Percentiles rank a stretch among this genome's conserved stretches.
These are phyloP conservation scores for Ophiostoma ulmi DNA, from an alignment of 2,329 filamentous ascomycete genomes.

Conservation along the genomic window DNA sequence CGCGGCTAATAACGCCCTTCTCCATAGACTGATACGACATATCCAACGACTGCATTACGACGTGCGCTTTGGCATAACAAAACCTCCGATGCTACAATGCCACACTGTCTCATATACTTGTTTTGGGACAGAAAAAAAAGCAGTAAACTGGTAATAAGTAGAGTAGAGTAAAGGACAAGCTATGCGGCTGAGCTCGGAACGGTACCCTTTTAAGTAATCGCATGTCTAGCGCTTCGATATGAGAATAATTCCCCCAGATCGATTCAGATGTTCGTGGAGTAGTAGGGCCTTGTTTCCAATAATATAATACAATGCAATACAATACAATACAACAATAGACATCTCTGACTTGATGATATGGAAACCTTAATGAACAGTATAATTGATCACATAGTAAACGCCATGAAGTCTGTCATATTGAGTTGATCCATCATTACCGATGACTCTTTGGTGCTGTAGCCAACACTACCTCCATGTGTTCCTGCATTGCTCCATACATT, in stretches of 20 bases:
- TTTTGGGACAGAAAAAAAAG: background rate
- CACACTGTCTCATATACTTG: slow-evolving; percentile 2
- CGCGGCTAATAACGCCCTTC: slow-evolving; percentile 1
- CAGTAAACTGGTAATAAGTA: no score
- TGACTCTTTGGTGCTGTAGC: no score
- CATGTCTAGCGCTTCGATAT: background rate
- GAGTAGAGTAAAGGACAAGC: background rate
- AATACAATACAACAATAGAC: background rate
- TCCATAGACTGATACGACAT: background rate
- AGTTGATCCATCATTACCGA: no score
- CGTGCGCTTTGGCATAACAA: slow-evolving; percentile 9
- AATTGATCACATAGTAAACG: background rate
- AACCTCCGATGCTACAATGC: slow-evolving; percentile 1
- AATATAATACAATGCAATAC: no score
- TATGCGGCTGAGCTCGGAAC: slow-evolving; percentile 2
- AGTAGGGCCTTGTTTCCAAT: background rate
- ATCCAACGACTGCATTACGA: slow-evolving; percentile 4
- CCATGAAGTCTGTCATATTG: background rate
- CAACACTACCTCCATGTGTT: background rate
- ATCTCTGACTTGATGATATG: background rate
- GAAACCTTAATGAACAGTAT: background rate
- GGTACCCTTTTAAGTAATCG: background rate
- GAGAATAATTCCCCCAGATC: background rate
- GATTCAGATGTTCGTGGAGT: background rate
- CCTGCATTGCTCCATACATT: background rate